Conservation (phyloP, 73 alveolate species). For the Paramecium biaurelia region DNA sequence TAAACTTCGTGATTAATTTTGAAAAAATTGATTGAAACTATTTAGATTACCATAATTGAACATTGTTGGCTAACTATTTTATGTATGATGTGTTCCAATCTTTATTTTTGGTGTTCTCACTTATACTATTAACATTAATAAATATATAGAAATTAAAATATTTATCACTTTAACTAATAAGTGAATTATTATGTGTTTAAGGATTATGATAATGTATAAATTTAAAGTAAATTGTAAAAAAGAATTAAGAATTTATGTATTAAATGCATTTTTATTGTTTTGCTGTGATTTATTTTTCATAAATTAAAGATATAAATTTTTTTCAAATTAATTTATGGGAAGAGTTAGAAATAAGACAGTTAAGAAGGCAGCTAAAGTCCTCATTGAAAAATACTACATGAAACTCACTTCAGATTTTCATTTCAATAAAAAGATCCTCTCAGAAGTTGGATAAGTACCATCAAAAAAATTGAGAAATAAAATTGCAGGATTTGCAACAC, state of each 20-base stretch:
- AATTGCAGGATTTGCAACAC: conserved; percentile 95
- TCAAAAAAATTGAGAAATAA: conserved; percentile 92
- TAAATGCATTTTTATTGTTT: neutral
- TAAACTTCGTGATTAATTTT: neutral
- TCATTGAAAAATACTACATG: conserved; percentile 92
- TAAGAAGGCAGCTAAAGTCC: conserved; percentile 94
- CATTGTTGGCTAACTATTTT: neutral
- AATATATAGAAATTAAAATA: neutral
- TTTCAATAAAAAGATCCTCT: conserved; percentile 95
- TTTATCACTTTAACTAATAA: neutral
- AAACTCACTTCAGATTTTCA: conserved; percentile 96
- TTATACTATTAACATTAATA: neutral
- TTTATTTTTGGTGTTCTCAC: conserved; percentile 5
- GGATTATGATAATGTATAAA: neutral
- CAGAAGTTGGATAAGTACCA: conserved; percentile 92
- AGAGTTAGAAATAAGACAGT: conserved; percentile 98
- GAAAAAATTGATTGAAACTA: neutral
- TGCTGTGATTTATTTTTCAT: neutral
- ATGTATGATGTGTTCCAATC: neutral
- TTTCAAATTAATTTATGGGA: conserved; percentile 76
- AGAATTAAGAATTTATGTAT: neutral
- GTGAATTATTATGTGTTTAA: neutral
- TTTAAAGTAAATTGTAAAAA: neutral
- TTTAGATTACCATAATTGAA: neutral
- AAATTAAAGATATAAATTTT: conserved; percentile 22